Conservation (phyloP, 176 grass and related monocot species). For the Raddia distichophylla region DNA sequence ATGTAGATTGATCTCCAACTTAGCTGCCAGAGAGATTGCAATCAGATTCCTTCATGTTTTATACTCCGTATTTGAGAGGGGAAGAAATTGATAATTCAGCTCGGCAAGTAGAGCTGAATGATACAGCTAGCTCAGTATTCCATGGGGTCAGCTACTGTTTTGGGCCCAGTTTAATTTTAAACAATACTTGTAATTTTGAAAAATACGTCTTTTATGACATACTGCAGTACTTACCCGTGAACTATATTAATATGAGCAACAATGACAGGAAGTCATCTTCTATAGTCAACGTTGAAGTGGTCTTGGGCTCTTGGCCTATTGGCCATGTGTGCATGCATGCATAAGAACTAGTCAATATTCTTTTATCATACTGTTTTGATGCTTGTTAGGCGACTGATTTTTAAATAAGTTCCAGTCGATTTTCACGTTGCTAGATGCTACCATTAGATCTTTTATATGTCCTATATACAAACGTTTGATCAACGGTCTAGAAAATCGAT, state of each 20-base stretch:
- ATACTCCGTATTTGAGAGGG: not conserved
- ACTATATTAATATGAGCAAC: not conserved
- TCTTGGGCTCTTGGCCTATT: not conserved
- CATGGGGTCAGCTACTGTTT: not conserved
- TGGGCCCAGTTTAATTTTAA: not conserved
- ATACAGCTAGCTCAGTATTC: not conserved
- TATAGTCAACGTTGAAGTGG: not conserved
- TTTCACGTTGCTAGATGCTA: too few species aligned
- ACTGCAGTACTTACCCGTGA: not conserved
- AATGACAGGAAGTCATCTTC: not conserved
- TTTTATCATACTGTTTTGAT: not conserved
- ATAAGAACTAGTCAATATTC: not conserved
- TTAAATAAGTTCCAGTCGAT: too few species aligned
- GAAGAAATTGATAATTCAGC: not conserved
- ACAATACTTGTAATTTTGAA: too few species aligned
- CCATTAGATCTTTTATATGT: too few species aligned
- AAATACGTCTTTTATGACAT: not conserved
- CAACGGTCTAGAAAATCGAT: too few species aligned
- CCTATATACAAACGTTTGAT: too few species aligned
- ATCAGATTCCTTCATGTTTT: not conserved
- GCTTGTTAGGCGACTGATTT: too few species aligned
- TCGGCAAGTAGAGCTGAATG: not conserved
- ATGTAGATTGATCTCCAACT: constrained; percentile 54
- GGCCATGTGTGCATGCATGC: not conserved
- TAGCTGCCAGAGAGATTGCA: not conserved